phyloP scores from a whole-genome alignment of 1,139 yeast genomes.

The Scheffersomyces titani region DNA sequence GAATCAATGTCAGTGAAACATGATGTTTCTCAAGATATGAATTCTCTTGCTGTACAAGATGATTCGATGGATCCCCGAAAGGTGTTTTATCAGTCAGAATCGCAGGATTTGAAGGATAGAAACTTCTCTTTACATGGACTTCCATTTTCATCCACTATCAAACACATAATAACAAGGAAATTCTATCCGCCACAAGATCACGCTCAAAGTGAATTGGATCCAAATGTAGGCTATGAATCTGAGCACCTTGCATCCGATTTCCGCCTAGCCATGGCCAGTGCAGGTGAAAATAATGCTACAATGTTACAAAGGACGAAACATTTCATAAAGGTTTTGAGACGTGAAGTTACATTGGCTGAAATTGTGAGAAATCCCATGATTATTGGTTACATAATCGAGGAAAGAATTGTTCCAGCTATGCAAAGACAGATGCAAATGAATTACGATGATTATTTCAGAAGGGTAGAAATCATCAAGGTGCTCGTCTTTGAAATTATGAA shows the following conservation, averaged over 20 bases:
- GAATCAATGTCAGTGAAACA: neutral
- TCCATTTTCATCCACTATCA: constrained; percentile 14
- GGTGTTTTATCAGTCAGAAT: neutral
- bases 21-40: constrained; percentile 3
- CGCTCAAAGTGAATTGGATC: neutral
- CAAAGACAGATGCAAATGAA: constrained; percentile 1
- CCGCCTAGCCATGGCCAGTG: neutral
- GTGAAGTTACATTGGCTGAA: constrained; percentile 10
- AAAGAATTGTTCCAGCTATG: constrained; percentile 11
- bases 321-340: neutral
- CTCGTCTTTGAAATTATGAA: constrained; percentile 18
- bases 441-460: constrained; percentile 4
- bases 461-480: constrained; percentile 10
- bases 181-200: neutral
- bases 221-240: neutral
- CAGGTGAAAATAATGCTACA: neutral
- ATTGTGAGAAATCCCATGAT: constrained; percentile 13
- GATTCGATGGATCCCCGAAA: neutral
- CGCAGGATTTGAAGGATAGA: neutral
- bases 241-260: neutral
- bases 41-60: neutral
- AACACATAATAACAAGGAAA: constrained; percentile 8
- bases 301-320: neutral
- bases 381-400: constrained; percentile 9
- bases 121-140: constrained; percentile 20